phyloP scores from a whole-genome alignment of 2,329 filamentous ascomycete genomes.

The Calonectria fujianensis region DNA sequence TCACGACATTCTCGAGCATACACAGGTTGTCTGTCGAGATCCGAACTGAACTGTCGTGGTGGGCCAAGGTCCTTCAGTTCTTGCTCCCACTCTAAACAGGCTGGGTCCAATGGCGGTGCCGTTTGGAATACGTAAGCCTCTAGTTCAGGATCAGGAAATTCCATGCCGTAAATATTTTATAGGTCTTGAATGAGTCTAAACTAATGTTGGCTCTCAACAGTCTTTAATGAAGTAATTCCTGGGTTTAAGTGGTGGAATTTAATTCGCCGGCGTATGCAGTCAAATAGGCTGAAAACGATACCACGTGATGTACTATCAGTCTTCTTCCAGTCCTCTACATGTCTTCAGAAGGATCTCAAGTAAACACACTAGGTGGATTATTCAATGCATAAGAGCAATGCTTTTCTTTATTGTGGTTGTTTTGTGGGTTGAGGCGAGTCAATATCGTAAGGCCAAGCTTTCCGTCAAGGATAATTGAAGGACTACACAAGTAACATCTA shows the following conservation, averaged over 20 bases:
- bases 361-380: background rate
- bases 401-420: too few relatives aligned
- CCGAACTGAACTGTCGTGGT: constrained; percentile 47
- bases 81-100: constrained; percentile 64
- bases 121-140: constrained; percentile 53
- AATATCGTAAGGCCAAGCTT: background rate
- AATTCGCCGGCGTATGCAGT: background rate
- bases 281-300: constrained; percentile 16
- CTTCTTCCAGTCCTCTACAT: background rate
- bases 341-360: background rate
- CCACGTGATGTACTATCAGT: constrained; percentile 20
- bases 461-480: background rate
- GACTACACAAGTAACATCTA: background rate
- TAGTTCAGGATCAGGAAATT: constrained; percentile 45
- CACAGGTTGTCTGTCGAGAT: constrained; percentile 59
- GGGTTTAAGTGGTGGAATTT: constrained; percentile 22
- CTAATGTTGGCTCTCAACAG: background rate
- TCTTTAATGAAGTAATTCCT: background rate
- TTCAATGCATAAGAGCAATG: too few relatives aligned
- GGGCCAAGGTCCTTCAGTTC: constrained; percentile 47
- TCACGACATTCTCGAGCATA: constrained; percentile 65
- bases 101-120: constrained; percentile 63
- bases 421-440: background rate
- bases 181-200: background rate
- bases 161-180: constrained; percentile 38